These are phyloP conservation scores for Scleroderma bovista DNA, from an alignment of 768 basidiomycete species.

Conservation along the genomic window DNA sequence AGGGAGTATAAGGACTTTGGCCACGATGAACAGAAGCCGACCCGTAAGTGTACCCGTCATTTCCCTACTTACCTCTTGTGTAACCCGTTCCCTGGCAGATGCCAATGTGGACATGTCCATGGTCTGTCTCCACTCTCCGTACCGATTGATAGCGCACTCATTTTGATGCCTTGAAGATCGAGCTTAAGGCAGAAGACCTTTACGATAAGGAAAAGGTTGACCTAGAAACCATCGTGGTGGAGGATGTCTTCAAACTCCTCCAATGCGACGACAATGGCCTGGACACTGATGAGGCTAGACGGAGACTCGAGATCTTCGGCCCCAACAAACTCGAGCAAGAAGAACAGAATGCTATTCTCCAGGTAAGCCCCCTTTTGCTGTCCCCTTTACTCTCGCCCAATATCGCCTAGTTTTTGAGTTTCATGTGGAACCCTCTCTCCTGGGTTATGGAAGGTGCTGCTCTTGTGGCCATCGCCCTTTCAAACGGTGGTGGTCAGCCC, in stretches of 20 bases:
- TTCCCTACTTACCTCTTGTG: not conserved
- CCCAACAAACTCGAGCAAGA: slow-evolving; percentile 92
- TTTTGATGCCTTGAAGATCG: slow-evolving; percentile 44
- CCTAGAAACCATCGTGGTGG: slow-evolving; percentile 92
- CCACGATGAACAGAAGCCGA: slow-evolving; percentile 62
- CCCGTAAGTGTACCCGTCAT: slow-evolving; percentile 51
- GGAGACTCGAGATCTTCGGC: slow-evolving; percentile 90
- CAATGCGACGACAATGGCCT: slow-evolving; percentile 88
- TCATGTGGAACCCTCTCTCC: slow-evolving; percentile 99
- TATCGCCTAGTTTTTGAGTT: slow-evolving; percentile 67
- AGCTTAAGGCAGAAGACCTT: slow-evolving; percentile 87
- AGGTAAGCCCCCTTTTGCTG: slow-evolving; percentile 40
- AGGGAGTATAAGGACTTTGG: slow-evolving; percentile 86
- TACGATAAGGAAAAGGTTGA: slow-evolving; percentile 99
- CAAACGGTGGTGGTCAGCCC: slow-evolving; percentile 80
- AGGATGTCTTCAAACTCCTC: slow-evolving; percentile 94
- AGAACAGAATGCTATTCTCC: slow-evolving; percentile 88
- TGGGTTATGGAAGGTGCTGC: slow-evolving; percentile 99
- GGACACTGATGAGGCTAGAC: slow-evolving; percentile 60
- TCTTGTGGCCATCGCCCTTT: slow-evolving; percentile 89
- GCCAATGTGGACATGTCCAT: slow-evolving; percentile 85
- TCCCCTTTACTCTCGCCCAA: not conserved
- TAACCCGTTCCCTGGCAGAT: too few species aligned
- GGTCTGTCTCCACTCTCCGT: slow-evolving; percentile 33
- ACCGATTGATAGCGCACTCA: not conserved